A percentile compares a stretch with the other conserved stretches of the same genome.
These are phyloP conservation scores for Gentiana straminea DNA, from an alignment of 257 asterid genomes.

Conservation along the genomic window DNA sequence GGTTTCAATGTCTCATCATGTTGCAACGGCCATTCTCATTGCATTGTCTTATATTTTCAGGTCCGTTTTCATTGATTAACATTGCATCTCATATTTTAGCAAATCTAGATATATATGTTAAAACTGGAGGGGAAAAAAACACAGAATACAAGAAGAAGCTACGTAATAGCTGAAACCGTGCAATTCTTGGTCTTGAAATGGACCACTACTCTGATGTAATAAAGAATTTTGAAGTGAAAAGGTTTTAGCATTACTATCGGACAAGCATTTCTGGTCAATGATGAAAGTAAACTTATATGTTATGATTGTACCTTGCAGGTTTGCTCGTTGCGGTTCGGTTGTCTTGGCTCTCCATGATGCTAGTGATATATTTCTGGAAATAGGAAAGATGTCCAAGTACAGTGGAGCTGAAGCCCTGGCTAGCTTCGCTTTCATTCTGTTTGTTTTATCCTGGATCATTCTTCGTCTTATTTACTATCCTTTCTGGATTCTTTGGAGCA, in stretches of 20 bases:
- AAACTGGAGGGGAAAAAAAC: no score
- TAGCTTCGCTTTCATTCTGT: constrained; percentile 62
- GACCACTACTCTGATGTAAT: neutral
- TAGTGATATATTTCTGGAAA: constrained; percentile 77
- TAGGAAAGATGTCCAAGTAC: constrained; percentile 94
- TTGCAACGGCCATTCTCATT: constrained; percentile 70
- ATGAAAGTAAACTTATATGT: neutral
- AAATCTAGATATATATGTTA: no score
- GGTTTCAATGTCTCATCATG: constrained; percentile 89
- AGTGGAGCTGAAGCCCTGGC: constrained; percentile 78
- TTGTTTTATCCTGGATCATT: constrained; percentile 52
- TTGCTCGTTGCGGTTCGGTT: constrained; percentile 76
- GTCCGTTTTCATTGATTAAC: constrained; percentile 23
- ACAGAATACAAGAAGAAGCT: neutral
- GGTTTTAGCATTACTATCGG: no score
- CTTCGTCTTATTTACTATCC: constrained; percentile 89
- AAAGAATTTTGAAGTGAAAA: constrained; percentile 1
- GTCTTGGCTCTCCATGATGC: constrained; percentile 94
- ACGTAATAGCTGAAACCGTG: neutral
- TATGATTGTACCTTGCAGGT: constrained; percentile 31
- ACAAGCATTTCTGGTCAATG: no score
- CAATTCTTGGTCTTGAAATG: neutral
- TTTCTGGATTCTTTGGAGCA: constrained; percentile 87
- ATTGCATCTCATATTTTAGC: neutral
- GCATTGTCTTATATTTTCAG: constrained; percentile 57